Base-by-base conservation (phyloP, 345 rosid genomes). In the Excoecaria agallocha region DNA sequence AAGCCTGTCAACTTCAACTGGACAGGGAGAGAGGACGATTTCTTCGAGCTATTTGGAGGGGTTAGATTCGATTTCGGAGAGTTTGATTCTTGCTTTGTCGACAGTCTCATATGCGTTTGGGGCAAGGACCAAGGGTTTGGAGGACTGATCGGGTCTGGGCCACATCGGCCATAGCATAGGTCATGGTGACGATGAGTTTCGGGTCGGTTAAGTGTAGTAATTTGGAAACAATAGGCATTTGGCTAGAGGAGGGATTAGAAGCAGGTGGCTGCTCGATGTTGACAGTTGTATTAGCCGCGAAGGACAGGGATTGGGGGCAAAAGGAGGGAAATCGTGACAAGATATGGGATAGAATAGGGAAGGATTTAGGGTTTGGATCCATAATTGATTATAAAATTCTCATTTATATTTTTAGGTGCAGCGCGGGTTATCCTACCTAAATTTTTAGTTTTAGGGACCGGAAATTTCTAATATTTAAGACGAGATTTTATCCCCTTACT, bases 71-170 rank as follows among this genome's bases (percentile, higher is more conserved):
- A 91, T 89, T 70, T 88, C 91, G 0, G 73, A 59, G 60, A 95
- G 85, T 58, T 84, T 86, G 4, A 87, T 58, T 39, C 82, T 90
- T 25, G 99, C 97, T 25, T 48, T 72, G 81, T 95, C 99, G 35
- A 95, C 89, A 61, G 93, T 71, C 85, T 93, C 97, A n/a, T n/a
- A n/a, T n/a, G 81, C 90, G 99, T 77, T 90, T 94, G 35, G 99
- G 99, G 15, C 98, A 89, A 0, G 93, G 93, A 5, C 99, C 99
- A 15, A 95, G 83, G 68, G 90, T 89, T 12, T 75, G 90, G 66
- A 95, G 97, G 25, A 95, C 77, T 59, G 96, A 80, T 58, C 98
- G 96, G 61, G 96, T 90, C 74, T 91, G 94, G 61, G 92, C 71
- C 0, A 95, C 98, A 75, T 91, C 93, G 51, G 87, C 57, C 73